Percentiles rank a stretch among this genome's conserved stretches.
Evolutionary conservation across 2,329 filamentous ascomycete species (phyloP).

Genomic region (Pestalotiopsis sp.): DNA sequence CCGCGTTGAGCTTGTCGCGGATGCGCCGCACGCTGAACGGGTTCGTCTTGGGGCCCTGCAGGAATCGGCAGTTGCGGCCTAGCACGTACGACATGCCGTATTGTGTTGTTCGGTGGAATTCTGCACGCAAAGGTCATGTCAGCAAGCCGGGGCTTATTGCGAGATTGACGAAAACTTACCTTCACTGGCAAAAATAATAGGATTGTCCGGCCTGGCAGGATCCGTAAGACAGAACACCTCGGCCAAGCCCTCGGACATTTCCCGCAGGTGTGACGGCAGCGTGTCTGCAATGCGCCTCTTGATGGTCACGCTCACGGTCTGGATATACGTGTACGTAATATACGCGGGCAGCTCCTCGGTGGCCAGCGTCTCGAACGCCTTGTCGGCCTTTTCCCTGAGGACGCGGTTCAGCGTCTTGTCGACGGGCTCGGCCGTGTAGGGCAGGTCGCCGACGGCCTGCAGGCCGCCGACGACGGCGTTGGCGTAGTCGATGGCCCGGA

Average conservation of each 20-base stretch:
- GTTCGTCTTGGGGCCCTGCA: slow-evolving; percentile 75
- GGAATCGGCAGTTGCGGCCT: slow-evolving; percentile 77
- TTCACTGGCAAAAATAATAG: slow-evolving; percentile 77
- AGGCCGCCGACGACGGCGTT: slow-evolving; percentile 69
- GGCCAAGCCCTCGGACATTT: slow-evolving; percentile 74
- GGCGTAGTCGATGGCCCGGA: slow-evolving; percentile 71
- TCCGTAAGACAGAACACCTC: slow-evolving; percentile 80
- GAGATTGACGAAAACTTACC: slow-evolving; percentile 54
- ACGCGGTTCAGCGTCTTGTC: slow-evolving; percentile 58
- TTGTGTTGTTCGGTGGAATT: slow-evolving; percentile 75
- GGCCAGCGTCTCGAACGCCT: slow-evolving; percentile 66
- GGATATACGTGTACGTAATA: slow-evolving; percentile 69
- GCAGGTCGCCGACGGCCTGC: slow-evolving; percentile 55
- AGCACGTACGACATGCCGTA: slow-evolving; percentile 75
- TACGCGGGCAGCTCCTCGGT: slow-evolving; percentile 73
- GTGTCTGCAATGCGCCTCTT: slow-evolving; percentile 69
- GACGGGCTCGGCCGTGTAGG: slow-evolving; percentile 55
- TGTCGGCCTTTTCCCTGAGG: slow-evolving; percentile 64
- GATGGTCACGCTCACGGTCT: slow-evolving; percentile 71
- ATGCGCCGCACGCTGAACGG: slow-evolving; percentile 64
- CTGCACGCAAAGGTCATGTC: slow-evolving; percentile 37
- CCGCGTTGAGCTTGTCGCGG: slow-evolving; percentile 60
- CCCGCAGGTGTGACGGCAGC: slow-evolving; percentile 63
- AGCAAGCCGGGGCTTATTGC: not conserved
- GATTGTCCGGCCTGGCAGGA: slow-evolving; percentile 72